Conservation (phyloP, 176 grass and related monocot genomes). For the Luzula sylvatica region DNA sequence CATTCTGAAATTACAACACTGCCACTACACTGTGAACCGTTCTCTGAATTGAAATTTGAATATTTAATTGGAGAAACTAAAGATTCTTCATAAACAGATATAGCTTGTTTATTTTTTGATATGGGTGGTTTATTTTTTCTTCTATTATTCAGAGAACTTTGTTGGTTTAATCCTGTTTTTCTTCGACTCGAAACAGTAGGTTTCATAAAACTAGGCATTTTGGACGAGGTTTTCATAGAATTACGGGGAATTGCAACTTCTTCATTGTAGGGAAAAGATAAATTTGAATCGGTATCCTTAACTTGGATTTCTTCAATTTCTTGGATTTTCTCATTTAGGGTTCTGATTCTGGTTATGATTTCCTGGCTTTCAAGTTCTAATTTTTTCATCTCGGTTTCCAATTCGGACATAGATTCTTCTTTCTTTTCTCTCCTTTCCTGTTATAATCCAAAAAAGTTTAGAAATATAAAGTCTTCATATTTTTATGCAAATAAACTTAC, state of each 20-base stretch:
- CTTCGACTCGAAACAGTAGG: constrained; percentile 67
- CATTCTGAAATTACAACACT: constrained; percentile 67
- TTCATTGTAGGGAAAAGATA: constrained; percentile 31
- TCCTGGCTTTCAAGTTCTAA: constrained; percentile 72
- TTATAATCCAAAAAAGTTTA: neutral
- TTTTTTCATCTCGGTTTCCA: constrained; percentile 38
- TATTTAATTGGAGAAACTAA: constrained; percentile 46
- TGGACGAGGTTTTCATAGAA: constrained; percentile 28
- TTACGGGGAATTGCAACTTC: constrained; percentile 31
- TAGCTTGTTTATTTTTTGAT: constrained; percentile 39
- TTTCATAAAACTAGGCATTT: constrained; percentile 78
- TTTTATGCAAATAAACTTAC: constrained; percentile 46
- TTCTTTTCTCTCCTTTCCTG: constrained; percentile 66
- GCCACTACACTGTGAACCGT: constrained; percentile 47
- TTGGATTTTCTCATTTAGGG: constrained; percentile 39
- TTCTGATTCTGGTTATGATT: constrained; percentile 50
- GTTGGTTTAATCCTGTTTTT: constrained; percentile 42
- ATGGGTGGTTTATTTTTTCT: constrained; percentile 40
- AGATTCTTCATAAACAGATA: constrained; percentile 86
- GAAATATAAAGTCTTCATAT: constrained; percentile 4
- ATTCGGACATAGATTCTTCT: constrained; percentile 37
- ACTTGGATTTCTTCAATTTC: constrained; percentile 32
- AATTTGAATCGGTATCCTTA: constrained; percentile 19
- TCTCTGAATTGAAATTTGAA: constrained; percentile 60
- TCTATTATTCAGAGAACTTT: constrained; percentile 24